These are phyloP conservation scores for Pulicaria dysenterica DNA, from an alignment of 129 eudicot genomes.

Conservation along the genomic window DNA sequence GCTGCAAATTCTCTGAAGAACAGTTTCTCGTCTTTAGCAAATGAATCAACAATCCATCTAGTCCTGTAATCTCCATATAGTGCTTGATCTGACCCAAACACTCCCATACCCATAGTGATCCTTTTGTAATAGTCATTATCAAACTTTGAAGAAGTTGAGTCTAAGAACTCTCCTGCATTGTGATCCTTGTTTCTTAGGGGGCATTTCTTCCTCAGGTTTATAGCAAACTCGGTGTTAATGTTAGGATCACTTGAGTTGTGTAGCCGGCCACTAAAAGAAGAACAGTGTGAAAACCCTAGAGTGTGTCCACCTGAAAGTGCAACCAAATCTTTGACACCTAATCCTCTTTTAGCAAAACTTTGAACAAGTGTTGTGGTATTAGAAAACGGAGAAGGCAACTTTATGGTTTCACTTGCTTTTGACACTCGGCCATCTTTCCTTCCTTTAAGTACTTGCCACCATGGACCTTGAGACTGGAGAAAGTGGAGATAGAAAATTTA, in stretches of 20 bases:
- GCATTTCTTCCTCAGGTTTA: slow-evolving; percentile 54
- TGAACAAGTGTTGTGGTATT: slow-evolving; percentile 65
- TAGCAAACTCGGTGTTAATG: slow-evolving; percentile 51
- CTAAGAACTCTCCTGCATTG: slow-evolving; percentile 69
- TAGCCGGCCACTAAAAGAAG: slow-evolving; percentile 59
- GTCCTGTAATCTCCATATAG: slow-evolving; percentile 62
- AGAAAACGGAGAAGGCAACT: slow-evolving; percentile 70
- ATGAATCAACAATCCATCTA: slow-evolving; percentile 57
- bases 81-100: slow-evolving; percentile 71
- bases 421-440: slow-evolving; percentile 82
- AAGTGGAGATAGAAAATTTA: not conserved
- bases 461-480: slow-evolving; percentile 73
- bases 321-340: slow-evolving; percentile 65
- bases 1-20: slow-evolving; percentile 73
- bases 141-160: slow-evolving; percentile 66
- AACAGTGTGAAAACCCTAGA: slow-evolving; percentile 87
- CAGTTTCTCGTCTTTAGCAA: slow-evolving; percentile 56
- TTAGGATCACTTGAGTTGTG: slow-evolving; percentile 68
- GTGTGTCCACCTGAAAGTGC: slow-evolving; percentile 90
- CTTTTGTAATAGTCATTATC: slow-evolving; percentile 71
- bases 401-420: slow-evolving; percentile 63
- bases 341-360: slow-evolving; percentile 63
- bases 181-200: slow-evolving; percentile 50
- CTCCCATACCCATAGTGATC: slow-evolving; percentile 57
- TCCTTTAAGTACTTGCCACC: slow-evolving; percentile 74